A percentile compares a stretch with the other conserved stretches of the same genome.
These are phyloP conservation scores for Rhizopus delemar DNA, from an alignment of 371 early-diverging fungal species.

Conservation along the genomic window DNA sequence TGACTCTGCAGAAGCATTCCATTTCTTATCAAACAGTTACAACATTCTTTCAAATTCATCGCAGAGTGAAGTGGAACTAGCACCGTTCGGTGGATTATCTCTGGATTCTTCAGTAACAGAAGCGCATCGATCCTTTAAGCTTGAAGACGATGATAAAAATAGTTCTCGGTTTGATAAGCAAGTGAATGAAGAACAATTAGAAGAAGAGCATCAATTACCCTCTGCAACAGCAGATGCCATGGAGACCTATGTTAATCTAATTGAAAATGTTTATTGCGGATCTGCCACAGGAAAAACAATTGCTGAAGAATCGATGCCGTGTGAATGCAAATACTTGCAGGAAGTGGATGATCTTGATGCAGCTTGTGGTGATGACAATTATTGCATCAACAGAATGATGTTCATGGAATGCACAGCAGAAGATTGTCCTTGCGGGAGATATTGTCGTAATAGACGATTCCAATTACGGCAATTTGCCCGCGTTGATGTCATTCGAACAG, in stretches of 20 bases:
- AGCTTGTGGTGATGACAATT: constrained; percentile 86
- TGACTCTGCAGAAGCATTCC: constrained; percentile 8
- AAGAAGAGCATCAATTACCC: constrained; percentile 16
- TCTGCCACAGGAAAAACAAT: constrained; percentile 68
- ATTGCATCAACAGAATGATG: constrained; percentile 91
- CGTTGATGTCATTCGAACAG: constrained; percentile 86
- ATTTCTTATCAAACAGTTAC: constrained; percentile 10
- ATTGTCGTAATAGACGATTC: constrained; percentile 91
- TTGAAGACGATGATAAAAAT: neutral
- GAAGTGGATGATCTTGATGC: constrained; percentile 42
- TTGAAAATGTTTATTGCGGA: constrained; percentile 68
- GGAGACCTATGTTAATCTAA: constrained; percentile 61
- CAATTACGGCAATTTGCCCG: constrained; percentile 80
- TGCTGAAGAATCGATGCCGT: constrained; percentile 77
- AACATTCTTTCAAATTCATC: neutral
- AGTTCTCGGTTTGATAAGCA: neutral
- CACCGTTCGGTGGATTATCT: neutral
- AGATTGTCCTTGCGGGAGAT: constrained; percentile 86
- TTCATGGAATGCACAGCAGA: constrained; percentile 90
- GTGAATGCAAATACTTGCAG: constrained; percentile 77
- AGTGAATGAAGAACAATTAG: constrained; percentile 1
- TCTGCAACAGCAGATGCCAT: constrained; percentile 56
- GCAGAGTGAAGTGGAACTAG: neutral
- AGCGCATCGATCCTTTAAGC: neutral
- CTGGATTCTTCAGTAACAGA: neutral